Evolutionary conservation across 1,284 basidiomycete genomes (phyloP).

Genomic region (Trametes versicolor): DNA sequence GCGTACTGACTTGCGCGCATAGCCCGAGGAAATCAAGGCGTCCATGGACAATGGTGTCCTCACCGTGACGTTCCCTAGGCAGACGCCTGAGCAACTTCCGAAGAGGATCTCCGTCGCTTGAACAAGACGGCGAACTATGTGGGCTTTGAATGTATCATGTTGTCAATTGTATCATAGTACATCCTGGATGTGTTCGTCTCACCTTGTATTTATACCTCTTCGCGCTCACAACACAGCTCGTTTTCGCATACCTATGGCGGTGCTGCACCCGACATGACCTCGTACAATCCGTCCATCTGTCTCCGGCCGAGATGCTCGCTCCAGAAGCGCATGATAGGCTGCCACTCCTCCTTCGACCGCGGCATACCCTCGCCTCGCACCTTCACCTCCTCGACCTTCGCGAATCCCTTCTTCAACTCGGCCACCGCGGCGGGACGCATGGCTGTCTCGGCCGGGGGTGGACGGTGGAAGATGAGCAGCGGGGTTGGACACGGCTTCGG

Average conservation of each 20-base stretch:
- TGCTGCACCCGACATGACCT: slow-evolving; percentile 63
- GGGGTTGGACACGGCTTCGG: slow-evolving; percentile 65
- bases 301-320: slow-evolving; percentile 71
- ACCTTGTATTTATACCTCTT: background rate
- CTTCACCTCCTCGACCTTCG: slow-evolving; percentile 57
- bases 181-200: background rate
- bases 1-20: slow-evolving; percentile 8
- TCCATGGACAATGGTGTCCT: slow-evolving; percentile 53
- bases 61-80: slow-evolving; percentile 53
- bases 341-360: slow-evolving; percentile 79
- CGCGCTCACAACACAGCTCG: background rate
- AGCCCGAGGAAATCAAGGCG: slow-evolving; percentile 52
- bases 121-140: background rate
- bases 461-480: slow-evolving; percentile 68
- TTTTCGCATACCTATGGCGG: slow-evolving; percentile 1
- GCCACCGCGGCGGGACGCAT: slow-evolving; percentile 55
- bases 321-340: slow-evolving; percentile 89
- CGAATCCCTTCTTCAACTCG: slow-evolving; percentile 69
- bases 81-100: slow-evolving; percentile 39
- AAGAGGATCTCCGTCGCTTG: slow-evolving; percentile 32
- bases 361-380: slow-evolving; percentile 74
- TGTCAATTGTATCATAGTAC: background rate
- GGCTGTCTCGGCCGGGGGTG: slow-evolving; percentile 54
- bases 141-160: background rate
- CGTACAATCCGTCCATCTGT: slow-evolving; percentile 76